Conservation (phyloP, 179 eudicot genomes). For the Actinidia arguta region DNA sequence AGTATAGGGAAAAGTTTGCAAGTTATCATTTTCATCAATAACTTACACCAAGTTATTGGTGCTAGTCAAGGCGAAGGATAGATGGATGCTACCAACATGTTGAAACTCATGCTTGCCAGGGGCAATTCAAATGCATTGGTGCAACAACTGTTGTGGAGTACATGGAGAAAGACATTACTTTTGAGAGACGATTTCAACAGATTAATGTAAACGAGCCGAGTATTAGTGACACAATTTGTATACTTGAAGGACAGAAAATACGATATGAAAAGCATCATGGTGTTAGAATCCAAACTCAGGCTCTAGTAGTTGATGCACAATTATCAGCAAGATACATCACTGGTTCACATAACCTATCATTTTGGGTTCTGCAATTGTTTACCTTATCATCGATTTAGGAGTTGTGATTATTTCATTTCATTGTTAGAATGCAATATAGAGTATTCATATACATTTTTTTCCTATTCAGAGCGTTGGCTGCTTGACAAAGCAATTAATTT, state of each 20-base stretch:
- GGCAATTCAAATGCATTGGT: too few relatives aligned
- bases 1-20: too few relatives aligned
- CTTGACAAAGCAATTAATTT: slow-evolving; percentile 89
- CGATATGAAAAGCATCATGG: slow-evolving; percentile 95
- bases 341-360: slow-evolving; percentile 27
- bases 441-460: not conserved
- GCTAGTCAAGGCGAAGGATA: too few relatives aligned
- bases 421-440: not conserved
- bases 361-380: not conserved
- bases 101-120: too few relatives aligned
- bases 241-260: slow-evolving; percentile 81
- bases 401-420: not conserved
- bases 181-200: too few relatives aligned
- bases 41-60: too few relatives aligned
- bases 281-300: slow-evolving; percentile 82
- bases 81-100: too few relatives aligned
- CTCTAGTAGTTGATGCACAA: slow-evolving; percentile 79
- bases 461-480: slow-evolving; percentile 58
- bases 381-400: not conserved
- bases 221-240: slow-evolving; percentile 71
- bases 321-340: slow-evolving; percentile 80
- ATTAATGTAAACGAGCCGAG: too few relatives aligned
- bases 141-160: too few relatives aligned
- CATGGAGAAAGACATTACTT: too few relatives aligned
- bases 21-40: too few relatives aligned